phyloP scores from a whole-genome alignment of 768 basidiomycete genomes.

The Russula compacta region DNA sequence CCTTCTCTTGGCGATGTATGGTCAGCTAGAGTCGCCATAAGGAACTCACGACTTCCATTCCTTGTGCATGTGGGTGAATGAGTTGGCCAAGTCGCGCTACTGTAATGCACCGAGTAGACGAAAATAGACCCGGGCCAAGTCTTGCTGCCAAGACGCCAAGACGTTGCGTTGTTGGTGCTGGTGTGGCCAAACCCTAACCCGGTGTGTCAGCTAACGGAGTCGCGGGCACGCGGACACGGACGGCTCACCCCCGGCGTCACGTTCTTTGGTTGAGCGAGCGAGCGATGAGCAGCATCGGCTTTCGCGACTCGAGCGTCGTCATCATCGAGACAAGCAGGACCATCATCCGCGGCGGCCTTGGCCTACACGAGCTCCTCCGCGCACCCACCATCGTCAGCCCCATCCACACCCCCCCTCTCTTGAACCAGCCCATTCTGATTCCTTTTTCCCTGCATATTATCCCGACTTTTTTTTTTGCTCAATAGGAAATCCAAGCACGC shows the following conservation, averaged over 20 bases:
- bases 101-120: background rate
- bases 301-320: slow-evolving; percentile 75
- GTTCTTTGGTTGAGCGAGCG: background rate
- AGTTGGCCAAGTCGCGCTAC: background rate
- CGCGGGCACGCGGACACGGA: too few species aligned
- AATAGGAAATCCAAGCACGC: slow-evolving; percentile 69
- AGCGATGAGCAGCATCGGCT: slow-evolving; percentile 40
- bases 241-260: too few species aligned
- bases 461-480: background rate
- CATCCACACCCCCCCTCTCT: background rate
- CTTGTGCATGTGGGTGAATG: background rate
- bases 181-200: slow-evolving; percentile 10
- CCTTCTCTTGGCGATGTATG: slow-evolving; percentile 1
- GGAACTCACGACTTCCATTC: background rate
- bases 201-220: background rate
- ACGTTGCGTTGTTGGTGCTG: background rate
- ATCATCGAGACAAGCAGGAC: slow-evolving; percentile 74
- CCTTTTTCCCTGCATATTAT: background rate
- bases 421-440: background rate
- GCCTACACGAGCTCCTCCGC: slow-evolving; percentile 71
- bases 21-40: background rate
- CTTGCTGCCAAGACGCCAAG: background rate
- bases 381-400: slow-evolving; percentile 61
- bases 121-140: background rate
- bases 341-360: slow-evolving; percentile 63